Percentiles rank a stretch among this genome's conserved stretches.
These are phyloP conservation scores for Lanzia echinophila DNA, from an alignment of 2,329 filamentous ascomycete genomes.

Conservation along the genomic window DNA sequence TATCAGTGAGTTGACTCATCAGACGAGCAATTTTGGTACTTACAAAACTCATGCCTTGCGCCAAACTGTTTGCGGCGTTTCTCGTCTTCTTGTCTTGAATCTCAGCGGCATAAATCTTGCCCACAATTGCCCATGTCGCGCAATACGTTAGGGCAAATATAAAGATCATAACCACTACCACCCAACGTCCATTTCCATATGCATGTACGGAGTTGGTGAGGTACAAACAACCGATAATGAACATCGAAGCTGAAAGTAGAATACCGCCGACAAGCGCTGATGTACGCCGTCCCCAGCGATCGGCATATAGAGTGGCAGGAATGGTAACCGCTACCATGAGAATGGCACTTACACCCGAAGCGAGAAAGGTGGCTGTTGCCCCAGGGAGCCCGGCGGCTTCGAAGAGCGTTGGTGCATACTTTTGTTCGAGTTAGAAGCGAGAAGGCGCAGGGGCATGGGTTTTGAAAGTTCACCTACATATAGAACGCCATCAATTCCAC, in stretches of 20 bases:
- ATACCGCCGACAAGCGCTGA: slow-evolving; percentile 48
- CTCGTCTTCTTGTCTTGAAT: slow-evolving; percentile 46
- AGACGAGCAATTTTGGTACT: slow-evolving; percentile 8
- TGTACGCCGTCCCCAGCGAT: slow-evolving; percentile 49
- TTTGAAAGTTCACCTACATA: slow-evolving; percentile 39
- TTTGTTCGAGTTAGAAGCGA: not conserved
- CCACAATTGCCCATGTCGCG: slow-evolving; percentile 45
- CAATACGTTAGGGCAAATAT: slow-evolving; percentile 40
- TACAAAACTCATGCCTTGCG: slow-evolving; percentile 38
- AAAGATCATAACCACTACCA: slow-evolving; percentile 44
- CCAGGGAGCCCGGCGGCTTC: slow-evolving; percentile 50
- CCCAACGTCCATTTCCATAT: slow-evolving; percentile 38
- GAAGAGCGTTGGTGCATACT: slow-evolving; percentile 55
- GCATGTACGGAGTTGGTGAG: slow-evolving; percentile 39
- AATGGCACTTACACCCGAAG: slow-evolving; percentile 51
- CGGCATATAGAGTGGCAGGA: slow-evolving; percentile 48
- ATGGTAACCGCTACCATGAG: slow-evolving; percentile 49
- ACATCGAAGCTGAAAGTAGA: slow-evolving; percentile 41
- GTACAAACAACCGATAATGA: slow-evolving; percentile 47
- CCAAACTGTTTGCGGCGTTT: slow-evolving; percentile 45
- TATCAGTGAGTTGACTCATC: not conserved
- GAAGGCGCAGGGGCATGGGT: not conserved
- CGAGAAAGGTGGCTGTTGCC: slow-evolving; percentile 47
- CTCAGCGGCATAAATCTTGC: slow-evolving; percentile 49
- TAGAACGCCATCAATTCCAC: slow-evolving; percentile 53